These are phyloP conservation scores for Coemansia sp. DNA, from an alignment of 192 early-diverging fungal species.

Conservation along the genomic window DNA sequence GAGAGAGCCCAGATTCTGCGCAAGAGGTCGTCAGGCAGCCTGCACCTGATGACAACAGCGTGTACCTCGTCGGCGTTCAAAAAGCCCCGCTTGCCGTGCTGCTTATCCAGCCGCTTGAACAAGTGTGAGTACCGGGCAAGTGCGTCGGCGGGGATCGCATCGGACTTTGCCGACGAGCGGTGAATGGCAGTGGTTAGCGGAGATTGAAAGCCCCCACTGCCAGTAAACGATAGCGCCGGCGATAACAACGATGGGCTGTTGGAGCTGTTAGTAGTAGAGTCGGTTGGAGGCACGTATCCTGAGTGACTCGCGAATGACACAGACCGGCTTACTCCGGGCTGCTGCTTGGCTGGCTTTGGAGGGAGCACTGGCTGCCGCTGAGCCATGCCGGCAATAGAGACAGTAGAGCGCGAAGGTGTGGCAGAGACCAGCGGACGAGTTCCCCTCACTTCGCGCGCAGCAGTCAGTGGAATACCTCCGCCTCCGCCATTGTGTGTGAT, in stretches of 20 bases:
- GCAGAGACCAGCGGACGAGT: background rate
- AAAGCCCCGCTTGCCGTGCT: conserved; percentile 25
- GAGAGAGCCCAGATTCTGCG: conserved; percentile 41
- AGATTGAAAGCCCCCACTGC: background rate
- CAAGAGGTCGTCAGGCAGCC: conserved; percentile 34
- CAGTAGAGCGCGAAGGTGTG: background rate
- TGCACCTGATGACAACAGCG: conserved; percentile 27
- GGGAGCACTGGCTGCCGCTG: background rate
- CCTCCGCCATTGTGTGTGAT: conserved; percentile 3
- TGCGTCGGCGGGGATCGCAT: conserved; percentile 23
- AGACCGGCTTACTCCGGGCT: background rate
- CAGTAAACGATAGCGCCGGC: conserved; percentile 2
- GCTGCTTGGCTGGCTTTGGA: background rate
- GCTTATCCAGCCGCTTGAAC: conserved; percentile 36
- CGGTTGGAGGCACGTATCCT: background rate
- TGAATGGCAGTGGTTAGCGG: background rate
- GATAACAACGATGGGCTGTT: background rate
- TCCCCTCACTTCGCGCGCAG: conserved; percentile 16
- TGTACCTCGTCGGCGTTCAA: conserved; percentile 29
- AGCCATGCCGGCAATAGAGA: background rate
- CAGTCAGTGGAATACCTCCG: conserved; percentile 14
- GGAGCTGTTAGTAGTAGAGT: background rate
- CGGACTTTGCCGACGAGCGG: background rate
- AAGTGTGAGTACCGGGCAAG: conserved; percentile 30
- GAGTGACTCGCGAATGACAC: conserved; percentile 9